Evolutionary conservation across 129 eudicot species (phyloP).

Genomic region (Saposhnikovia divaricata): DNA sequence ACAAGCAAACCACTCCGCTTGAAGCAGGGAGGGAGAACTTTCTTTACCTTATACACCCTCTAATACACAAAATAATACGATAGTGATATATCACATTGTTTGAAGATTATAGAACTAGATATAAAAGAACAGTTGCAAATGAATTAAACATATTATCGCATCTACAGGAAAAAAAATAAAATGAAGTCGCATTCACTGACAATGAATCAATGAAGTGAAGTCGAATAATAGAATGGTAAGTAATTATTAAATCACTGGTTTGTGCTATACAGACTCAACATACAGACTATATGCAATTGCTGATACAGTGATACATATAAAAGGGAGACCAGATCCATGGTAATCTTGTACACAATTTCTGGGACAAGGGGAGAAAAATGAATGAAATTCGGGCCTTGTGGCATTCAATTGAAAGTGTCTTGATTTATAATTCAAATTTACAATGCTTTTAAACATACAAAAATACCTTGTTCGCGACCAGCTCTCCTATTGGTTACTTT

Average conservation of each 20-base stretch:
- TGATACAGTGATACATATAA: not conserved
- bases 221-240: constrained; percentile 1
- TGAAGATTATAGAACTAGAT: not conserved
- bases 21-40: not conserved
- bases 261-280: not conserved
- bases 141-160: not conserved
- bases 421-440: not conserved
- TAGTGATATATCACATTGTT: not conserved
- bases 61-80: not conserved
- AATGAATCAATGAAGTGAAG: not conserved
- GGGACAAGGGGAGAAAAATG: not conserved
- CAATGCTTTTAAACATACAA: not conserved
- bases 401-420: not conserved
- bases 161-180: not conserved
- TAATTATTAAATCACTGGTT: not conserved
- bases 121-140: not conserved
- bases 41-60: not conserved
- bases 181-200: not conserved
- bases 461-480: not conserved
- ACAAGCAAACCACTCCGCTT: not conserved
- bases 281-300: constrained; percentile 1
- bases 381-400: not conserved
- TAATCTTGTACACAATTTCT: not conserved
- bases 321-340: not conserved
- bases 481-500: not conserved